Percentiles rank a stretch among this genome's conserved stretches.
Conservation (phyloP, 1,139 yeast species). For the Debaryomyces singareniensis region DNA sequence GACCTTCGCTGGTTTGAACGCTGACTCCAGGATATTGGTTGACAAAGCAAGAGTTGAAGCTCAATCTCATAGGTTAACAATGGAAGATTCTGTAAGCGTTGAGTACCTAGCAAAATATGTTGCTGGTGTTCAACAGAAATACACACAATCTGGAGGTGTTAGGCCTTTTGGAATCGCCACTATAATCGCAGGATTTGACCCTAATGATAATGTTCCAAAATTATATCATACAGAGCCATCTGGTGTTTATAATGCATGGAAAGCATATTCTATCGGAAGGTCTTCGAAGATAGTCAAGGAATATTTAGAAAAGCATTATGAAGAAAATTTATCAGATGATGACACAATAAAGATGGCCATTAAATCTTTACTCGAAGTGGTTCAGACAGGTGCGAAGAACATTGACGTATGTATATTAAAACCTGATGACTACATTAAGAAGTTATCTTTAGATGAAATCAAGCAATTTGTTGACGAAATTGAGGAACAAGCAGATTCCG, state of each 20-base stretch:
- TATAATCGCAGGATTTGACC: slow-evolving; percentile 91
- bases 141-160: slow-evolving; percentile 98
- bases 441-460: slow-evolving; percentile 66
- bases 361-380: slow-evolving; percentile 87
- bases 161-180: slow-evolving; percentile 95
- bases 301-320: slow-evolving; percentile 86
- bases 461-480: slow-evolving; percentile 54
- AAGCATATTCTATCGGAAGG: slow-evolving; percentile 96
- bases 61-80: slow-evolving; percentile 87
- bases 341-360: slow-evolving; percentile 78
- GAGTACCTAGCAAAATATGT: slow-evolving; percentile 91
- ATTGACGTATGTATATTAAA: slow-evolving; percentile 87
- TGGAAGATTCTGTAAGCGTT: slow-evolving; percentile 89
- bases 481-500: slow-evolving; percentile 87
- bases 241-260: slow-evolving; percentile 98
- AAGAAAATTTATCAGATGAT: slow-evolving; percentile 60
- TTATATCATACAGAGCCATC: slow-evolving; percentile 96
- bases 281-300: slow-evolving; percentile 94
- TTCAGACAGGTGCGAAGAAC: slow-evolving; percentile 95
- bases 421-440: slow-evolving; percentile 51
- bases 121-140: slow-evolving; percentile 95
- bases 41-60: slow-evolving; percentile 97
- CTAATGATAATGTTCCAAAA: slow-evolving; percentile 72
- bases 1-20: slow-evolving; percentile 96
- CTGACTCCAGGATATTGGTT: slow-evolving; percentile 91